Conservation (phyloP, 1,284 basidiomycete species). For the Naganishia liquefaciens region DNA sequence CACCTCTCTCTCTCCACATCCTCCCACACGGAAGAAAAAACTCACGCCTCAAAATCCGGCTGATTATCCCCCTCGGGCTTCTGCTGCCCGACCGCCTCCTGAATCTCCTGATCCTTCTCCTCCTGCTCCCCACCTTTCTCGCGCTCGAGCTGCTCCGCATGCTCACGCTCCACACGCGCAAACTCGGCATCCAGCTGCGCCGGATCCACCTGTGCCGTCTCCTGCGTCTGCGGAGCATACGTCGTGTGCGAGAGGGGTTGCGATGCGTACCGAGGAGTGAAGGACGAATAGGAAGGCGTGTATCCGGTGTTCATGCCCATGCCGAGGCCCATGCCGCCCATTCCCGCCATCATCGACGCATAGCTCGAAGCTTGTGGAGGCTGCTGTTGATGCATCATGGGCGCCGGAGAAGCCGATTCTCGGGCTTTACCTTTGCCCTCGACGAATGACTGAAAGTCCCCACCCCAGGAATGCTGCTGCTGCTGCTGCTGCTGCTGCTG, state of each 20-base stretch:
- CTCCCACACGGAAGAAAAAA: constrained; percentile 1
- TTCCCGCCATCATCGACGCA: not conserved
- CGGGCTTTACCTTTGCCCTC: constrained; percentile 16
- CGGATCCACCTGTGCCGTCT: constrained; percentile 55
- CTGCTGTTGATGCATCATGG: not conserved
- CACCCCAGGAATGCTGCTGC: constrained; percentile 12
- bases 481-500: constrained; percentile 11
- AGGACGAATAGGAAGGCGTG: not conserved
- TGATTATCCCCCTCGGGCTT: constrained; percentile 56
- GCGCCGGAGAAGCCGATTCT: not conserved
- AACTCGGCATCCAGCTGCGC: constrained; percentile 74
- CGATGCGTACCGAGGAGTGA: not conserved
- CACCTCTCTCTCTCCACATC: not conserved
- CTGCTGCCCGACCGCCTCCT: constrained; percentile 27
- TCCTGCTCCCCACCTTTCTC: constrained; percentile 32
- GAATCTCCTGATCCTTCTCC: constrained; percentile 54
- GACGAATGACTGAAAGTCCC: constrained; percentile 22
- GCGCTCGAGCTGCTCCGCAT: constrained; percentile 51
- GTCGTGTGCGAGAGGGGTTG: constrained; percentile 16
- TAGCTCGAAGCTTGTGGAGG: constrained; percentile 1
- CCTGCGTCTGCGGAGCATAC: constrained; percentile 1
- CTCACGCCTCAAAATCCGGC: constrained; percentile 50
- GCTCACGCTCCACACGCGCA: constrained; percentile 71
- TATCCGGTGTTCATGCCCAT: constrained; percentile 26
- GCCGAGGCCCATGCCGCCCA: constrained; percentile 29